These are phyloP conservation scores for Bassia scoparia DNA, from an alignment of 148 eudicot genomes.

Conservation along the genomic window DNA sequence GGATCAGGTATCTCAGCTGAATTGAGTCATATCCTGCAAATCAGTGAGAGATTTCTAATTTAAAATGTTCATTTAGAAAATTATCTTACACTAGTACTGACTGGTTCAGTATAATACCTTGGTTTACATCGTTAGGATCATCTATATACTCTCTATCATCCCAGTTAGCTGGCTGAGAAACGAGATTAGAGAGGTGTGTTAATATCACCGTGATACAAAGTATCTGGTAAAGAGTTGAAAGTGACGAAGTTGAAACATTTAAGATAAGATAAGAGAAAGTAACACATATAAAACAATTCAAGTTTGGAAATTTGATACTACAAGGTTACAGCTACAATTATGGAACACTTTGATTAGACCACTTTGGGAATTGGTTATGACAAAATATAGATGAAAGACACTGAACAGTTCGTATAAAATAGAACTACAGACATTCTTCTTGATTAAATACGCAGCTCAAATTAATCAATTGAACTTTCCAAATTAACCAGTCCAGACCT, in stretches of 20 bases:
- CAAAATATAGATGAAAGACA: background rate
- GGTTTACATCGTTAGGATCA: conserved; percentile 41
- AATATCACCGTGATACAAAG: background rate
- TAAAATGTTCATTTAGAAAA: background rate
- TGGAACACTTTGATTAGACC: background rate
- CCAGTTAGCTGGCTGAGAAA: conserved; percentile 41
- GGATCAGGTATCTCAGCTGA: conserved; percentile 46
- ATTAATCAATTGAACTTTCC: background rate
- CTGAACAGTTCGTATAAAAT: background rate
- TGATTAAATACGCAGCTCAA: background rate
- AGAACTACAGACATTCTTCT: background rate
- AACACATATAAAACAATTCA: background rate
- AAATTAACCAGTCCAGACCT: conserved; percentile 36
- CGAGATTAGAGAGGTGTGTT: background rate
- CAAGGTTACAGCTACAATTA: background rate
- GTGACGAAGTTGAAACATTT: too few species aligned
- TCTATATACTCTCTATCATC: conserved; percentile 44
- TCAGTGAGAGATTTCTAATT: conserved; percentile 4
- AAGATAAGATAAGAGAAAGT: background rate
- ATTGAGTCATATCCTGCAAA: conserved; percentile 44
- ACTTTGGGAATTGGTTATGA: background rate
- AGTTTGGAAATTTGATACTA: background rate
- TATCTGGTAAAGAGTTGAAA: background rate
- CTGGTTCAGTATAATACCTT: conserved; percentile 33
- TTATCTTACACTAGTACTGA: too few species aligned